phyloP scores from a whole-genome alignment of 495 filamentous ascomycete species.

The Neurospora sp. region DNA sequence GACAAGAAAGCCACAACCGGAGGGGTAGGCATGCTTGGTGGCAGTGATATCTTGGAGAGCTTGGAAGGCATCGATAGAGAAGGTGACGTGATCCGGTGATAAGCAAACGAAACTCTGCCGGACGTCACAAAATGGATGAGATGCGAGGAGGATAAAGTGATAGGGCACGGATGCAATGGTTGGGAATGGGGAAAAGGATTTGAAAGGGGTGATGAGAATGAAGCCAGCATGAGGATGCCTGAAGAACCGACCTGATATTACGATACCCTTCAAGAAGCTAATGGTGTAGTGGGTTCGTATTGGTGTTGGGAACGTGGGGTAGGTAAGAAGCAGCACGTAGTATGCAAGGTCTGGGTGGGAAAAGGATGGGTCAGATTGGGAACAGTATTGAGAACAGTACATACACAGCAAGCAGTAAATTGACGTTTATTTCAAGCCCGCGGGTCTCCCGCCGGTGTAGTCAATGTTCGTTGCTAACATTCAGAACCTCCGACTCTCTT shows the following conservation, averaged over 20 bases:
- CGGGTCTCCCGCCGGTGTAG: not conserved
- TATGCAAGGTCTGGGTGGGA: not conserved
- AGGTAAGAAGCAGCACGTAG: not conserved
- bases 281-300: not conserved
- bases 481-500: not conserved
- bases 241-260: not conserved
- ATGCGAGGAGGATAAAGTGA: too few relatives aligned
- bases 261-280: not conserved
- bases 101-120: not conserved
- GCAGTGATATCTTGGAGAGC: constrained; percentile 80
- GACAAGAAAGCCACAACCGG: constrained; percentile 45
- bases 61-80: constrained; percentile 78
- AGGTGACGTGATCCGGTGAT: constrained; percentile 48
- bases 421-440: not conserved
- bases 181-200: not conserved
- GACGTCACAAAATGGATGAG: not conserved
- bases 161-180: not conserved
- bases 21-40: constrained; percentile 61
- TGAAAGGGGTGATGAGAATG: not conserved
- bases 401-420: not conserved
- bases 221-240: not conserved
- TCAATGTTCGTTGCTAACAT: not conserved
- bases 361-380: not conserved
- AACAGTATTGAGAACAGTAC: not conserved
- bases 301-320: not conserved